Base-by-base conservation (phyloP, 2,329 filamentous ascomycete genomes). In the Oidium heveae region DNA sequence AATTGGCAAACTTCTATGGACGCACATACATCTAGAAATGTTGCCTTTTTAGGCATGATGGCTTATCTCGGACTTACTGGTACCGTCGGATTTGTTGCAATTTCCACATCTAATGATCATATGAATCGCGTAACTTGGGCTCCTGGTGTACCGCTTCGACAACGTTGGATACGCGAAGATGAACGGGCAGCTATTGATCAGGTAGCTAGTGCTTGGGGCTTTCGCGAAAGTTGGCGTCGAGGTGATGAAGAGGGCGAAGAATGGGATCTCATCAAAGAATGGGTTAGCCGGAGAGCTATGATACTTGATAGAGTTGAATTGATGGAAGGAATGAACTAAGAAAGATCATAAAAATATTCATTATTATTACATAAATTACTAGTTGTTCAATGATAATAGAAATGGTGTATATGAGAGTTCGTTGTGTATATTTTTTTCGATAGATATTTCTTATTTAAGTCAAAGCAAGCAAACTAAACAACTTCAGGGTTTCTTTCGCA, bases 41-140 rank as follows among this genome's bases (percentile, higher is more conserved):
- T 93, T 57, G 82, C 84, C 4, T 86, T 94, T 64, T 77, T 76
- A 0, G 88, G 85, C 13, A 83, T 91, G 52, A 70, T 89, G 57
- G 84, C 86, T 7, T 98, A 96, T 66, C 73, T 93, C 44, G 75
- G 79, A 20, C 85, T 86, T 58, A 87, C 87, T 4, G 80, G 78
- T 4, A 86, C 82, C 10, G 76, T 96, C 54, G 91, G 89, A 2
- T 70, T 91, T 44, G 78, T 96, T 39, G 86, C 89, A 9, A 71
- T 93, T 56, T 80, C 86, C 28, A 95, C 89, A 36, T 74, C 82
- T 57, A 95, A 95, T 67, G 88, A 96, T 66, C 87, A 96, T 68
- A 94, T 95, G 85, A 81, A 83, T 63, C 79, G 91, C 20, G 86
- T 96, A 5, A 88, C 86, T 1, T 98, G 91, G 91, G 74, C 82